These are phyloP conservation scores for Cokeromyces recurvatus DNA, from an alignment of 371 early-diverging fungal species.

Conservation along the genomic window DNA sequence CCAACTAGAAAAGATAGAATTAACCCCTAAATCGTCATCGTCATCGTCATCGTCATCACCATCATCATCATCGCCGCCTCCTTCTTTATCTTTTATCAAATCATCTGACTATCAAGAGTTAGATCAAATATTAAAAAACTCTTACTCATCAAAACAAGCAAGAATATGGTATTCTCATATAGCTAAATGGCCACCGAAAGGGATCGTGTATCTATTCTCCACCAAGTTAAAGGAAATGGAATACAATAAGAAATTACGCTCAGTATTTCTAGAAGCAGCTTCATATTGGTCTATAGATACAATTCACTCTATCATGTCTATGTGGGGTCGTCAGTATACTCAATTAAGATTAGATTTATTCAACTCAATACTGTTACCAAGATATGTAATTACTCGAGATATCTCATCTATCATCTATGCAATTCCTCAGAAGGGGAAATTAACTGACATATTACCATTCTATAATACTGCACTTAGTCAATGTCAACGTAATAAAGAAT, in stretches of 20 bases:
- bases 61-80: too few relatives aligned
- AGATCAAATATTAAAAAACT: not conserved
- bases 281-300: slow-evolving; percentile 2
- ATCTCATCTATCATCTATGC: slow-evolving; percentile 1
- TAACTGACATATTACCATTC: slow-evolving; percentile 1
- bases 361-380: not conserved
- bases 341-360: slow-evolving; percentile 8
- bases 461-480: slow-evolving; percentile 25
- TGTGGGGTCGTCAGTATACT: not conserved
- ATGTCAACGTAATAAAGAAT: slow-evolving; percentile 9
- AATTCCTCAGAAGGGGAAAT: slow-evolving; percentile 1
- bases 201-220: not conserved
- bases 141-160: not conserved
- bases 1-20: not conserved
- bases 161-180: slow-evolving; percentile 1
- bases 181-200: not conserved
- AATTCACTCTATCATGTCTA: not conserved
- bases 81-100: too few relatives aligned
- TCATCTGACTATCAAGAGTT: not conserved
- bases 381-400: slow-evolving; percentile 5
- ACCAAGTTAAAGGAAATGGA: not conserved
- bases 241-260: not conserved
- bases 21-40: too few relatives aligned
- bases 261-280: slow-evolving; percentile 5
- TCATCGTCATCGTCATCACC: too few relatives aligned